Conservation (phyloP, 2,329 filamentous ascomycete genomes). For the Alternaria tenuissima region DNA sequence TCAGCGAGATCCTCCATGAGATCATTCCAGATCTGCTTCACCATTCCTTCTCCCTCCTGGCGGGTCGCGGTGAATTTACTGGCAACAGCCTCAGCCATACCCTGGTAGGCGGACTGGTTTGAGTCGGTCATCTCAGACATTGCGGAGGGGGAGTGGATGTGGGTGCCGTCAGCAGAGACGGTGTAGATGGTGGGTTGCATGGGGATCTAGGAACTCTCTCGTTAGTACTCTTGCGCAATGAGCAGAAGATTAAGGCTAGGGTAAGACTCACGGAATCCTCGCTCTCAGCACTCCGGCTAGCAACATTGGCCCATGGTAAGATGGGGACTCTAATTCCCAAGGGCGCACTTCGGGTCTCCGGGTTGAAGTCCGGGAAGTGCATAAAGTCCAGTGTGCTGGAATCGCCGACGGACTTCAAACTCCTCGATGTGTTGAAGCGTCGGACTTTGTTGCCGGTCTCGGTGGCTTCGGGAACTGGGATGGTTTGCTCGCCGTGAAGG, state of each 20-base stretch:
- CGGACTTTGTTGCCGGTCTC: constrained; percentile 51
- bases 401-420: constrained; percentile 65
- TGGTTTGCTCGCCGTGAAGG: constrained; percentile 60
- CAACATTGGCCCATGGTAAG: constrained; percentile 45
- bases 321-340: constrained; percentile 59
- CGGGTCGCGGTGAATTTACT: constrained; percentile 43
- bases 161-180: constrained; percentile 58
- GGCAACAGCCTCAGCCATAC: constrained; percentile 61
- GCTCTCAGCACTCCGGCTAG: constrained; percentile 31
- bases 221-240: not conserved
- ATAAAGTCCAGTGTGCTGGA: constrained; percentile 69
- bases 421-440: constrained; percentile 69
- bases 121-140: constrained; percentile 68
- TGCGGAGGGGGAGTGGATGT: constrained; percentile 60
- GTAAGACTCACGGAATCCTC: constrained; percentile 31
- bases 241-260: not conserved
- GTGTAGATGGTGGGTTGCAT: constrained; percentile 67
- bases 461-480: constrained; percentile 45
- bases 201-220: constrained; percentile 40
- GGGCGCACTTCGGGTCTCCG: constrained; percentile 50
- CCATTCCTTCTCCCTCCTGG: constrained; percentile 54
- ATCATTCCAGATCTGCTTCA: constrained; percentile 57
- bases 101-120: constrained; percentile 63
- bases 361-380: constrained; percentile 64
- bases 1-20: constrained; percentile 58